Percentiles rank a stretch among this genome's conserved stretches.
These are phyloP conservation scores for Letharia lupina DNA, from an alignment of 495 filamentous ascomycete genomes.

Conservation along the genomic window DNA sequence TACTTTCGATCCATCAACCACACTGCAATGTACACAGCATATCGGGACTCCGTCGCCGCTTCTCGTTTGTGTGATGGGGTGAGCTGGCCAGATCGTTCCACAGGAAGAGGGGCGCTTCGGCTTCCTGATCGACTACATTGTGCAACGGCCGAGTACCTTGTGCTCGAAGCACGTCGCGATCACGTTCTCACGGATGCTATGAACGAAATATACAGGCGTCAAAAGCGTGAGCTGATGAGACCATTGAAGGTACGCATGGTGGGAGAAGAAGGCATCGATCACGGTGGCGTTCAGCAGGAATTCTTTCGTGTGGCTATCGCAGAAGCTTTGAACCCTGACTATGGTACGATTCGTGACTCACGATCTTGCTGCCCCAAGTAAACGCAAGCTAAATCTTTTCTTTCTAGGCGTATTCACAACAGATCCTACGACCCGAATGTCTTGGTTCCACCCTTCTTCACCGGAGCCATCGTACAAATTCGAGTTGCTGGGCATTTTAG, in stretches of 20 bases:
- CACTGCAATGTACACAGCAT: conserved; percentile 67
- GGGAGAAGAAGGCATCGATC: conserved; percentile 85
- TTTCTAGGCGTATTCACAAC: conserved; percentile 53
- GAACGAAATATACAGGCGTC: conserved; percentile 79
- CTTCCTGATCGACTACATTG: conserved; percentile 55
- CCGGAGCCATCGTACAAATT: conserved; percentile 79
- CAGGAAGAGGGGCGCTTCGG: conserved; percentile 37
- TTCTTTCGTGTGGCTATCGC: conserved; percentile 80
- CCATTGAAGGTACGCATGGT: conserved; percentile 83
- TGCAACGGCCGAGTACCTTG: conserved; percentile 61
- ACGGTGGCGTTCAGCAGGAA: conserved; percentile 90
- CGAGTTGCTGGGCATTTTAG: conserved; percentile 77
- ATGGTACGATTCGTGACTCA: conserved; percentile 43
- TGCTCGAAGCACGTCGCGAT: conserved; percentile 65
- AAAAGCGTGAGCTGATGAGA: conserved; percentile 70
- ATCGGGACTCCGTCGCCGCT: conserved; percentile 58
- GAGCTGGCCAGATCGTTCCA: conserved; percentile 33
- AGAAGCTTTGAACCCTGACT: conserved; percentile 66
- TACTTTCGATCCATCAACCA: conserved; percentile 90
- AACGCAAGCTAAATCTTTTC: conserved; percentile 6
- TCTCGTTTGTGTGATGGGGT: conserved; percentile 54
- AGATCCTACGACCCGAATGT: conserved; percentile 62
- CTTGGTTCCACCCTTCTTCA: conserved; percentile 80
- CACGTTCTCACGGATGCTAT: conserved; percentile 69
- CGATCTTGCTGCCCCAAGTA: background rate